Evolutionary conservation across 2,329 filamentous ascomycete species (phyloP), one percentile per base, ranked within the genome.

Genomic region (Clarireedia monteithiana): DNA sequence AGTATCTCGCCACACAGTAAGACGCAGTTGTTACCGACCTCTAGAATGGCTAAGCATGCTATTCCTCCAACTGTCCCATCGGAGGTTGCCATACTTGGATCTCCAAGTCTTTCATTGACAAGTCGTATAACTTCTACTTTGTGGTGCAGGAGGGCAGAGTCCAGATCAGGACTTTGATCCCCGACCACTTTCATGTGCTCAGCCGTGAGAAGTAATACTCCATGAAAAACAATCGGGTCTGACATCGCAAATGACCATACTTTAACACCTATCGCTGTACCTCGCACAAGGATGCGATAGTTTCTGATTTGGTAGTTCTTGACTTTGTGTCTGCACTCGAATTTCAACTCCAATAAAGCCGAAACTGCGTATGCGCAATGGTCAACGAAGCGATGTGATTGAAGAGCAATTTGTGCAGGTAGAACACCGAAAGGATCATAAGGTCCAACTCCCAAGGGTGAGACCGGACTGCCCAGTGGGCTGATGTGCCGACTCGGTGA

Each of bases 41-140:
- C 57, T 24, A 50, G n/a, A 15, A 59, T 38, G 20, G 50, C 44
- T 14, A 59, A 38, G 48, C 36, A 38, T 7, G 50, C 57, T 20
- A 59, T 46, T 4, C 53, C 53, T 2, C 57, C 54, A 6, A 59
- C 50, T 5, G 57, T 59, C n/a, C 48, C 57, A 50, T 56, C 53
- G 23, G 39, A 39, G 6, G 38, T 46, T 6, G 57, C 46, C 6
- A 45, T 17, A 2, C 5, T 34, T 12, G 48, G 27, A 46, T 59
- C 48, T 2, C 50, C 46, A 5, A 59, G 23, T 20, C 57, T 53
- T 48, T 59, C 50, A 47, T 59, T 59, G 10, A 59, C 40, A 17
- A 56, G 30, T 20, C 57, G 50, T 17, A 59, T 59, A n/a, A 54
- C 34, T 30, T 59, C 53, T 17, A 42, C 40, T 48, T 59, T 59